Evolutionary conservation across 2,329 filamentous ascomycete genomes (phyloP), one percentile per base, ranked within the genome.

Genomic region (Fusarium sp.): DNA sequence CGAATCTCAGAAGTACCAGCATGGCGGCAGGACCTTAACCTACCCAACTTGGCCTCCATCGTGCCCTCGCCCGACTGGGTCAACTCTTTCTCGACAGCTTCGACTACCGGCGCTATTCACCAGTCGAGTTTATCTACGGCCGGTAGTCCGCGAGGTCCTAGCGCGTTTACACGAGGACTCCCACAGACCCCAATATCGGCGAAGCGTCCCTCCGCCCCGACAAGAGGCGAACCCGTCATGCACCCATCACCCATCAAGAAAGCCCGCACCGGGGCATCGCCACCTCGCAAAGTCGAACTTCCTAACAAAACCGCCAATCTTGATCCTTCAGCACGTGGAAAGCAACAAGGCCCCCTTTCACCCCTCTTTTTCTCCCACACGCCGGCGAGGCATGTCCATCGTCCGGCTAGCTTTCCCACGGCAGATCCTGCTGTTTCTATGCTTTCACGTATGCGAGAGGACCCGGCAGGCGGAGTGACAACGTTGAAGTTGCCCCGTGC

Each of bases 401-500:
- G 83, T 34, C 81, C 82, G 16, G 76, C 79, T 10, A 81, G 69
- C 18, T 75, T 79, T n/a, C 77, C 77, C 24, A 77, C 81, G 24
- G 76, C 81, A 16, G 85, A 86, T 61, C 77, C 80, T 8, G 77
- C 83, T 25, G 76, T 78, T 32, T 83, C 81, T 55, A 86, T 88
- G 81, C 79, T 87, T 69, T 80, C 80, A 58, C 82, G 79, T 54
- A 79, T 82, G 60, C 80, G 79, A 37, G 83, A 87, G 46, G 79
- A 83, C n/a, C 61, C 75, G 16, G 71, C 79, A 18, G 84, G 83
- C 40, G 61, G 73, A 4, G 81, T 89, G 29, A 88, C 84, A 22
- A 89, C 85, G 56, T 81, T 87, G 54, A 87, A 85, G 73, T 80
- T 89, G 47, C 85, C 87, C 13, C 81, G 85, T 59, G 86, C 86